These are phyloP conservation scores for Solanum neorickii DNA, from an alignment of 257 asterid species.

Conservation along the genomic window DNA sequence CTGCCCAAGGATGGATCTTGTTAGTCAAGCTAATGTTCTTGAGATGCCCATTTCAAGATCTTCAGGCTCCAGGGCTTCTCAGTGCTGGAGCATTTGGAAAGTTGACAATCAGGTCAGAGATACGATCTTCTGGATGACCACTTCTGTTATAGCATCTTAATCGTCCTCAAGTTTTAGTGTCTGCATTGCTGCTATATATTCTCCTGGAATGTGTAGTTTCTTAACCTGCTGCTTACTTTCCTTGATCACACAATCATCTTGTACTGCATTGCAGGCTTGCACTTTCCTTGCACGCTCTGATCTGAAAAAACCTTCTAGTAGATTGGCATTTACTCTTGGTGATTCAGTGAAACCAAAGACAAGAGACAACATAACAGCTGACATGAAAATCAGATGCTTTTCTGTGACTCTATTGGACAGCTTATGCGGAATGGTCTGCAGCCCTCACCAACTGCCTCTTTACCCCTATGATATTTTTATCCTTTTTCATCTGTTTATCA, in stretches of 20 bases:
- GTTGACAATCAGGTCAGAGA: constrained; percentile 83
- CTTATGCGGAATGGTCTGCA: constrained; percentile 87
- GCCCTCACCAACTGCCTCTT: constrained; percentile 2
- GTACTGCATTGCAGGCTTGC: constrained; percentile 58
- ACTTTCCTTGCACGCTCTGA: constrained; percentile 95
- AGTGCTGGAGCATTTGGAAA: constrained; percentile 98
- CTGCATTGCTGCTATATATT: not conserved
- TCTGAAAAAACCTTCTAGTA: constrained; percentile 77
- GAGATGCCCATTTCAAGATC: constrained; percentile 85
- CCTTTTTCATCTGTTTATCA: constrained; percentile 4
- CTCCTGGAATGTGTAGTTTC: not conserved
- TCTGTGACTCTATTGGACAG: constrained; percentile 86
- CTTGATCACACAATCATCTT: constrained; percentile 2
- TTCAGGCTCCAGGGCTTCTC: constrained; percentile 64
- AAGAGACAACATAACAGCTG: constrained; percentile 85
- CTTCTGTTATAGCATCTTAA: not conserved
- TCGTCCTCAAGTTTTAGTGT: not conserved
- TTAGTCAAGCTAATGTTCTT: constrained; percentile 66
- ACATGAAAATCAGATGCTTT: constrained; percentile 83
- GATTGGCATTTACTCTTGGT: constrained; percentile 78
- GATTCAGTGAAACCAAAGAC: constrained; percentile 85
- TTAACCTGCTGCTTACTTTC: constrained; percentile 1
- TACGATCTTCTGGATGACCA: not conserved
- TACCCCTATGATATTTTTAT: constrained; percentile 1
- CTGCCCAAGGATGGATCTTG: constrained; percentile 95